Evolutionary conservation across 2,329 filamentous ascomycete genomes (phyloP), one percentile per base, ranked within the genome.

Genomic region (Xylaria sp.): DNA sequence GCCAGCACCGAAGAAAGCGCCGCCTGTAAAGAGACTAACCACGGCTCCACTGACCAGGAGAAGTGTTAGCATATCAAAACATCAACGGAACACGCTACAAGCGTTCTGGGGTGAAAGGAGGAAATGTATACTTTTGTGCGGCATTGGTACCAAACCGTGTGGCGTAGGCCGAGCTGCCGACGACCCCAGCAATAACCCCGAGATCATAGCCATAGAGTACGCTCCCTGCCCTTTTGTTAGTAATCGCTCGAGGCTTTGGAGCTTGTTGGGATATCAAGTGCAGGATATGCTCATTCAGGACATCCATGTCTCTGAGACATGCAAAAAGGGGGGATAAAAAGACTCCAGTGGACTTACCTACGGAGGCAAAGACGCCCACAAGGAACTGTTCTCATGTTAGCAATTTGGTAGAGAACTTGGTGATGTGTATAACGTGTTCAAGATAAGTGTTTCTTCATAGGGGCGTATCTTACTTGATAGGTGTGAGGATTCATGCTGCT

Each of bases 1-100:
- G 51, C 79, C 81, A 36, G 89, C 87, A 20, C 89, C 89, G 72
- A 89, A 86, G 80, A 91, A 91, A 7, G 89, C 89, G 17, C 81
- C 81, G 48, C 92, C 36, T 38, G 36, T 13, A 38, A 38, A 38
- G 36, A 38, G 11, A 38, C 10, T 38, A 11, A 38, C 36, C 10
- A 38, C 36, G 3, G 91, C 87, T 62, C 91, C 92, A 44, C 85
- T 90, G 59, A 23, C 28, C 59, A 57, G 38, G 40, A n/a, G 11
- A 13, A 13, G 3, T 36, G 54, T 69, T 13, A 69, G 54, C 26
- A 56, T 17, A 31, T 51, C 10, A 31, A 6, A 40, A 15, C 51
- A 11, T 15, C 26, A 44, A 20, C 28, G 42, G 9, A 36, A 36
- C 40, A 9, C 6, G 20, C 53, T 33, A 40, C 11, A 38, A 7